Evolutionary conservation across 345 rosid genomes (phyloP), one percentile per base, ranked within the genome.

Genomic region (Noccaea bulbosa): DNA sequence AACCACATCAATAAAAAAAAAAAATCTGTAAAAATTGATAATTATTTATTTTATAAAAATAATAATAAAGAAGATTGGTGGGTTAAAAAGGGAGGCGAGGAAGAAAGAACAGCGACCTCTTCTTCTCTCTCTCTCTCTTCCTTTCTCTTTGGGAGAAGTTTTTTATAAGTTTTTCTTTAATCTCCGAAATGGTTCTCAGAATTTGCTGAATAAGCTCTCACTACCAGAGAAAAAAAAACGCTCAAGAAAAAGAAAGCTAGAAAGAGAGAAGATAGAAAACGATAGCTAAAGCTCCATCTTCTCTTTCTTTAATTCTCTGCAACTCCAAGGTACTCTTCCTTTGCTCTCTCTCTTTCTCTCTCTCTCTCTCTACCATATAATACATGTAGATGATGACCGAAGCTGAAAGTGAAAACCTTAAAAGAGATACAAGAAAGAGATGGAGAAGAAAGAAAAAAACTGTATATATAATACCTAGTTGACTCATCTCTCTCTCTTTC

Each of bases 271-370:
- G 60, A 80, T 67, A 80, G 78, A 80, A 83, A 86, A 86, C 81
- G 92, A 88, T 84, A 82, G 77, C 84, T 81, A 60, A 67, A 69
- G 78, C 85, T 76, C 82, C 58, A 66, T 41, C 78, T 59, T 67
- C 62, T 67, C 62, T 67, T 58, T 67, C 73, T 78, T 69, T 80
- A 62, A 65, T 71, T 58, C 82, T 82, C 86, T 79, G 86, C 86
- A 85, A 80, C 81, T 77, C 78, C 79, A 72, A 80, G 72, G 86
- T 54, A 81, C 4, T 41, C 62, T 27, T 59, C 44, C 15, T 62
- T 38, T 43, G 30, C 72, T 61, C 14, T 50, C 44, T 71, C 58
- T 69, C 58, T 24, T 24, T 50, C 27, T 67, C 65, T 61, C 64
- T 34, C n/a, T 61, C 64, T 34, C n/a, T 64, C n/a, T 39, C 27